These are phyloP conservation scores for Triticum monococcum DNA, from an alignment of 176 grass and related monocot species.

Conservation along the genomic window DNA sequence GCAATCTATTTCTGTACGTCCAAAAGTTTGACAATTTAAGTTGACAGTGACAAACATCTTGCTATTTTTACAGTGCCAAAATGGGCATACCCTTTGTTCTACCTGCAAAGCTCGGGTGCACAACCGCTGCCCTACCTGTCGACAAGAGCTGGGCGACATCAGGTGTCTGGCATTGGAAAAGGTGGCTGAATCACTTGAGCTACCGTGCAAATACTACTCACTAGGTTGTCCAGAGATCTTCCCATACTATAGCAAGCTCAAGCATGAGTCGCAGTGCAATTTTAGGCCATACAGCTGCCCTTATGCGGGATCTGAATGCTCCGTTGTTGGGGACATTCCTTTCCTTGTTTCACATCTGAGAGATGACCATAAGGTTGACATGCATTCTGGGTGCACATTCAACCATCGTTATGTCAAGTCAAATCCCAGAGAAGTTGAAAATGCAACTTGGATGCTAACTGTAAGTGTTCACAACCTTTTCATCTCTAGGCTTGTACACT, in stretches of 20 bases:
- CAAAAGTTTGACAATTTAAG: not conserved
- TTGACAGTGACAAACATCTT: not conserved
- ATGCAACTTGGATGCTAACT: slow-evolving; percentile 44
- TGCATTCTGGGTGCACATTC: slow-evolving; percentile 41
- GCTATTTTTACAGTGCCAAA: slow-evolving; percentile 30
- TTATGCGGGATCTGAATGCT: slow-evolving; percentile 40
- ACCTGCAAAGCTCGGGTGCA: slow-evolving; percentile 42
- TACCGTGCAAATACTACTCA: slow-evolving; percentile 29
- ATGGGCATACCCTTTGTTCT: slow-evolving; percentile 39
- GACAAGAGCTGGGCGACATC: slow-evolving; percentile 35
- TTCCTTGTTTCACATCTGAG: slow-evolving; percentile 41
- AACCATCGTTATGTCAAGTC: slow-evolving; percentile 47
- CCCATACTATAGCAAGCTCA: slow-evolving; percentile 44
- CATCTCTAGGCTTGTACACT: not conserved
- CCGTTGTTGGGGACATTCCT: slow-evolving; percentile 26
- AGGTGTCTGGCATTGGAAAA: slow-evolving; percentile 39
- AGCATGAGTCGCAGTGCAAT: slow-evolving; percentile 44
- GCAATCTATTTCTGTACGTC: not conserved
- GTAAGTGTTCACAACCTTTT: slow-evolving; percentile 27
- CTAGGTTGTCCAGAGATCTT: slow-evolving; percentile 43
- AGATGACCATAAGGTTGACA: slow-evolving; percentile 44
- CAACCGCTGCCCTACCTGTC: slow-evolving; percentile 38
- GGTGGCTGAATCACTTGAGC: slow-evolving; percentile 38
- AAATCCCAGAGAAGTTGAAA: slow-evolving; percentile 39
- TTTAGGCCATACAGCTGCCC: slow-evolving; percentile 32